phyloP scores from a whole-genome alignment of 768 basidiomycete genomes.

The Suillus plorans region DNA sequence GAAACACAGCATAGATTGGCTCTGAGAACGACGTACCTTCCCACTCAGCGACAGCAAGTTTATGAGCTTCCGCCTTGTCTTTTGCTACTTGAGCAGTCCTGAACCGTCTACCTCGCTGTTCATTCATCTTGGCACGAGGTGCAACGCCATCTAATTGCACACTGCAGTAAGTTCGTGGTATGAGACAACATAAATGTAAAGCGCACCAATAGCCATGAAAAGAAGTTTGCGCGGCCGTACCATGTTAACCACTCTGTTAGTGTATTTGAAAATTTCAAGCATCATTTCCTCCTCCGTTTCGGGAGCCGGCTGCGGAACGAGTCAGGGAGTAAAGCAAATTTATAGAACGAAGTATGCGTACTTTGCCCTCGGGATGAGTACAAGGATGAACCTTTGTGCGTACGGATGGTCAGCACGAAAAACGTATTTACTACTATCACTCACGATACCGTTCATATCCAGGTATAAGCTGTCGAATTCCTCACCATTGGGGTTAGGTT shows the following conservation, averaged over 20 bases:
- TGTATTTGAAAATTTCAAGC: constrained; percentile 95
- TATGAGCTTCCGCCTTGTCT: constrained; percentile 86
- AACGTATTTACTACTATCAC: constrained; percentile 21
- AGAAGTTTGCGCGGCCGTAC: constrained; percentile 90
- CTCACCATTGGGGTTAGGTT: constrained; percentile 89
- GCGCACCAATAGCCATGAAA: constrained; percentile 96
- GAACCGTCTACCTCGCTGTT: constrained; percentile 96
- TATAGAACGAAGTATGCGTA: constrained; percentile 26
- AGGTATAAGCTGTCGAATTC: constrained; percentile 98
- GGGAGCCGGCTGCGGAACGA: constrained; percentile 71
- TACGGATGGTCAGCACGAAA: constrained; percentile 6
- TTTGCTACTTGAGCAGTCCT: constrained; percentile 92
- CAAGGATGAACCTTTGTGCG: constrained; percentile 85
- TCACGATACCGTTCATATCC: constrained; percentile 98
- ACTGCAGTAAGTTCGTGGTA: constrained; percentile 6
- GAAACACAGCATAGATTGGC: background rate
- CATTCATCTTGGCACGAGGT: constrained; percentile 99
- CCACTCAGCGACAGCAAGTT: constrained; percentile 81
- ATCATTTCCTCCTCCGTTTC: constrained; percentile 99
- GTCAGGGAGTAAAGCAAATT: constrained; percentile 1
- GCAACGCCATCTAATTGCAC: constrained; percentile 84
- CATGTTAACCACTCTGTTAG: constrained; percentile 97
- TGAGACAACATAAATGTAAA: background rate
- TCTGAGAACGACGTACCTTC: constrained; percentile 54
- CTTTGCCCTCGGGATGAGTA: constrained; percentile 98